phyloP scores from a whole-genome alignment of 129 eudicot species.

The Chrysanthemum seticuspe region DNA sequence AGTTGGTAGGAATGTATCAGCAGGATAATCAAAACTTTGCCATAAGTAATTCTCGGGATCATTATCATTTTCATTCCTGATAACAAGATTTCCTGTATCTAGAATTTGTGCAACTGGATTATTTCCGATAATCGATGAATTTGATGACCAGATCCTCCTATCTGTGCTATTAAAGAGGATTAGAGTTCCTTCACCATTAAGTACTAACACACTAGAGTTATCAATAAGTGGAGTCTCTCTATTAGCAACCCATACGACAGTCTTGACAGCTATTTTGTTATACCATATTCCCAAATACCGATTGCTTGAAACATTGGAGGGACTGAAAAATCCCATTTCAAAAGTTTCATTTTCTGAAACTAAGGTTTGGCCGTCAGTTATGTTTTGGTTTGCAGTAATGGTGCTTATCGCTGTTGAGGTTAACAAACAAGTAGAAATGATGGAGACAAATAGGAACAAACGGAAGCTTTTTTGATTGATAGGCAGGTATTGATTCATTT shows the following conservation, averaged over 20 bases:
- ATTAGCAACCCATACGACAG: constrained; percentile 68
- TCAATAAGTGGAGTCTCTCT: constrained; percentile 40
- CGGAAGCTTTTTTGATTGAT: constrained; percentile 9
- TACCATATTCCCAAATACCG: constrained; percentile 61
- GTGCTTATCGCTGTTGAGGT: constrained; percentile 28
- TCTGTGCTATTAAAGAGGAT: constrained; percentile 30
- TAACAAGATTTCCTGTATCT: constrained; percentile 58
- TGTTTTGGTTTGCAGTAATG: constrained; percentile 32
- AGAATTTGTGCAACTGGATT: constrained; percentile 46
- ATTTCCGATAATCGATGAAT: constrained; percentile 19
- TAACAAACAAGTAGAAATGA: constrained; percentile 7
- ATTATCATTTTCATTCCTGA: constrained; percentile 9
- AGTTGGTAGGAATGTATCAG: constrained; percentile 51
- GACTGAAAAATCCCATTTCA: constrained; percentile 56
- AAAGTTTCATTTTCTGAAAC: constrained; percentile 44
- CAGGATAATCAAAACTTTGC: constrained; percentile 72
- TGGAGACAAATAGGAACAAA: constrained; percentile 15
- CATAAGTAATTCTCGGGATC: constrained; percentile 34
- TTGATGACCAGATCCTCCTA: constrained; percentile 48
- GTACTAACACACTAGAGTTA: constrained; percentile 30
- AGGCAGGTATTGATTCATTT: not conserved
- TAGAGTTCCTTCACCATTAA: constrained; percentile 35
- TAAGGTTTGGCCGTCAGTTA: constrained; percentile 33
- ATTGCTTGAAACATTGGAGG: constrained; percentile 24
- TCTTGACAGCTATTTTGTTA: constrained; percentile 32